A percentile compares a stretch with the other conserved stretches of the same genome.
Evolutionary conservation across 345 rosid species (phyloP).

Genomic region (Psidium guajava): DNA sequence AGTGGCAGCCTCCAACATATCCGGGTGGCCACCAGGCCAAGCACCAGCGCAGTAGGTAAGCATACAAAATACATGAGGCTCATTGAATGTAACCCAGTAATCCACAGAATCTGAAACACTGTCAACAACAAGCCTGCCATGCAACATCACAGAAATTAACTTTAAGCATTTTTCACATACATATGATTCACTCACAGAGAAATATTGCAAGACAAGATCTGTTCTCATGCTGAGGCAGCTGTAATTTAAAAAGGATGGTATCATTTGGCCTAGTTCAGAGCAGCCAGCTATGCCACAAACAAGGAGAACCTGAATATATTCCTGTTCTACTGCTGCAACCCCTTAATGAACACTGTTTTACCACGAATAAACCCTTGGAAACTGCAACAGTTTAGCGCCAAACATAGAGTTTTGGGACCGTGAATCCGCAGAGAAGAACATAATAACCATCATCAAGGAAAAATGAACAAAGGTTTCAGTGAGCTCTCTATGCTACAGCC

Average conservation of each 20-base stretch:
- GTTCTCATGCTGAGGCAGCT: neutral
- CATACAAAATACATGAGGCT: conserved; percentile 87
- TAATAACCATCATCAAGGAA: neutral
- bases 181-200: neutral
- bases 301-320: neutral
- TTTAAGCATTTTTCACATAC: conserved; percentile 1
- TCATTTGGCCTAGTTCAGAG: neutral
- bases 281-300: neutral
- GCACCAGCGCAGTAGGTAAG: conserved; percentile 93
- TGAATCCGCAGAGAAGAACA: neutral
- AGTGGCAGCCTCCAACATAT: conserved; percentile 79
- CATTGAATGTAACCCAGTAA: conserved; percentile 89
- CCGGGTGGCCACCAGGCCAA: conserved; percentile 98
- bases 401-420: neutral
- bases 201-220: neutral
- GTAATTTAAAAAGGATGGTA: neutral
- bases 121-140: conserved; percentile 78
- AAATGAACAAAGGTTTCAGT: neutral
- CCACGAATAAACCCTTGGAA: neutral
- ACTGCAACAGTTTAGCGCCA: neutral
- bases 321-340: neutral
- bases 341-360: neutral
- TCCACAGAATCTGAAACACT: conserved; percentile 67
- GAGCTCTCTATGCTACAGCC: neutral
- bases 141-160: neutral